Base-by-base conservation (phyloP, 257 asterid genomes). In the Solanum sparsipilum region DNA sequence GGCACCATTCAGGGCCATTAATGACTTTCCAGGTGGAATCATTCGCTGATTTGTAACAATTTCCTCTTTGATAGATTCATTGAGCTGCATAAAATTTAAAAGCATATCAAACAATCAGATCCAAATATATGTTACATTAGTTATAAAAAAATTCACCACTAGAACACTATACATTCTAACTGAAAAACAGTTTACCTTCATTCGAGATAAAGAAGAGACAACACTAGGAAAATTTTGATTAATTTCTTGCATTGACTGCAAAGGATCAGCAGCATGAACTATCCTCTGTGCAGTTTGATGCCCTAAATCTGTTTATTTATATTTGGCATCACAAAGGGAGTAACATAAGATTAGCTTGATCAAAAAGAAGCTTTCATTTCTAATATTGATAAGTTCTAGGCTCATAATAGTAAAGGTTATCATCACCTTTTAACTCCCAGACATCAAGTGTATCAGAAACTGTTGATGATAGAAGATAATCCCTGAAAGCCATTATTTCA, bases 261-360 rank as follows among this genome's bases (percentile, higher is more conserved):
- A 92, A 87, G 99, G 99, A 92, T 97, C 98, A 89, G 99, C 94
- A 41, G 99, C 98, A 79, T 94, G 99, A 91, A 97, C 94, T 58
- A 97, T 97, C 92, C 98, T 93, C 93, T 97, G 99, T 60, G 99
- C 98, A 88, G 99, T 96, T 94, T 97, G 99, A 92, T 97, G 99
- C 83, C 99, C 99, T 86, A 96, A 89, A 91, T 97, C 99, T 97
- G 96, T 44, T 84, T 34, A 87, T 83, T 71, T 29, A 31, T 82
- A 82, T 82, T 82, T 48, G 27, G 29, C 27, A 79, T 44, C 27
- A 10, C 27, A 52, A 79, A 44, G 36, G 84, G 39, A 79, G 16
- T 41, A 34, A 44, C 78, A 23, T 85, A 87, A 38, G 83, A 79
- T 74, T 73, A 78, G 78, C 56, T 38, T 41, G 82, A 35, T 73